phyloP scores from a whole-genome alignment of 495 filamentous ascomycete species.

The Annulohypoxylon bovei region DNA sequence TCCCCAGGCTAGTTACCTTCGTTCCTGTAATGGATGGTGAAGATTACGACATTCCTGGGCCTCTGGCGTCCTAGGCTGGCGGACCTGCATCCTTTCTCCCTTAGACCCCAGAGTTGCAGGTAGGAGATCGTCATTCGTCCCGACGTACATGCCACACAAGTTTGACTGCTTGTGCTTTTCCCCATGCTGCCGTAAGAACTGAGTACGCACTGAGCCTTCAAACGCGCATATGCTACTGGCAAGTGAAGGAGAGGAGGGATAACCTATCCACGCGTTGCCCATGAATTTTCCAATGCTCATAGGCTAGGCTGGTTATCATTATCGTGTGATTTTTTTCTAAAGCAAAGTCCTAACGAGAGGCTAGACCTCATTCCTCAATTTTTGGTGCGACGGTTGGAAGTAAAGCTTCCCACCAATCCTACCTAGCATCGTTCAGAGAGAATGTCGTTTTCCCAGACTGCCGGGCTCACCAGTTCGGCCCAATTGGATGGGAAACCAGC shows the following conservation, averaged over 20 bases:
- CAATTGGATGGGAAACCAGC: slow-evolving; percentile 33
- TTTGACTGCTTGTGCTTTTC: background rate
- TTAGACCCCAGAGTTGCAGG: slow-evolving; percentile 8
- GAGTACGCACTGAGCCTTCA: background rate
- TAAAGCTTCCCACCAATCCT: slow-evolving; percentile 1
- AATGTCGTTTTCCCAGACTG: slow-evolving; percentile 32
- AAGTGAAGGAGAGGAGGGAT: background rate
- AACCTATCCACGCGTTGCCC: background rate
- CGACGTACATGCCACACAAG: slow-evolving; percentile 14
- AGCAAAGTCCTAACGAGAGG: background rate
- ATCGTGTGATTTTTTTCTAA: background rate
- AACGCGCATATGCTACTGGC: background rate
- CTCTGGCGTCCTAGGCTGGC: slow-evolving; percentile 8
- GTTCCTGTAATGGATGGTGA: slow-evolving; percentile 25
- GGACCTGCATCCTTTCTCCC: slow-evolving; percentile 28
- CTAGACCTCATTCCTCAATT: background rate
- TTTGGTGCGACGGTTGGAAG: slow-evolving; percentile 5
- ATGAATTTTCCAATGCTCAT: background rate
- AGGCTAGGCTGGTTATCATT: background rate
- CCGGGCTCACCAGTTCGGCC: slow-evolving; percentile 30
- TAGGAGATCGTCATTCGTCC: background rate
- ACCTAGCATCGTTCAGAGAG: slow-evolving; percentile 16
- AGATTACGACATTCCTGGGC: slow-evolving; percentile 40
- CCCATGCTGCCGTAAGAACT: background rate
- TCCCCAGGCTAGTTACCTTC: slow-evolving; percentile 31